Percentiles rank a stretch among this genome's conserved stretches.
Conservation (phyloP, 306 rosid species). For the Myrica gale region DNA sequence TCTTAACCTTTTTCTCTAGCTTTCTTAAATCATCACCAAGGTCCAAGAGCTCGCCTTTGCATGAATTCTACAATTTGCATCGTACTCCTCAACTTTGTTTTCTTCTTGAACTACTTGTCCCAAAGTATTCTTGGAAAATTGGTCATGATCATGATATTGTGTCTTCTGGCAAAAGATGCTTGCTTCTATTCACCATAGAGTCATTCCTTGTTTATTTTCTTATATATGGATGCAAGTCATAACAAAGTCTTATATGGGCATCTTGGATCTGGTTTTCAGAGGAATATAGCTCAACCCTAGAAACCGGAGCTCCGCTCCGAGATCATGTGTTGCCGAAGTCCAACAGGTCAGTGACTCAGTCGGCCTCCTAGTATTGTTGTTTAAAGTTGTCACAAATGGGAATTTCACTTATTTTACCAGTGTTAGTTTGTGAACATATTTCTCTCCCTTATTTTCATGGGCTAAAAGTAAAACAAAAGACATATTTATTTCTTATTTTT, state of each 20-base stretch:
- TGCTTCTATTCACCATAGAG: not conserved
- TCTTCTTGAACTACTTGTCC: not conserved
- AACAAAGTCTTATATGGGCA: constrained; percentile 1
- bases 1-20: not conserved
- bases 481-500: not conserved
- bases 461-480: not conserved
- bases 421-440: not conserved
- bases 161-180: not conserved
- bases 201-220: not conserved
- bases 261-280: constrained; percentile 29
- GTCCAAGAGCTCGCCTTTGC: not conserved
- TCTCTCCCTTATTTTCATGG: not conserved
- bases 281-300: constrained; percentile 9
- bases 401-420: not conserved
- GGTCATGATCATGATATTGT: not conserved
- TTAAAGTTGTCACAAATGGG: constrained; percentile 6
- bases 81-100: not conserved
- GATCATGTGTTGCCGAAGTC: not conserved
- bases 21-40: not conserved
- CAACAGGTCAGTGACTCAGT: not conserved
- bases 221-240: not conserved
- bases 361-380: not conserved
- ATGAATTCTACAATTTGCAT: not conserved
- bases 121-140: not conserved
- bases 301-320: constrained; percentile 21